Conservation (phyloP, 2,329 filamentous ascomycete species). For the Hysterium pulicare region DNA sequence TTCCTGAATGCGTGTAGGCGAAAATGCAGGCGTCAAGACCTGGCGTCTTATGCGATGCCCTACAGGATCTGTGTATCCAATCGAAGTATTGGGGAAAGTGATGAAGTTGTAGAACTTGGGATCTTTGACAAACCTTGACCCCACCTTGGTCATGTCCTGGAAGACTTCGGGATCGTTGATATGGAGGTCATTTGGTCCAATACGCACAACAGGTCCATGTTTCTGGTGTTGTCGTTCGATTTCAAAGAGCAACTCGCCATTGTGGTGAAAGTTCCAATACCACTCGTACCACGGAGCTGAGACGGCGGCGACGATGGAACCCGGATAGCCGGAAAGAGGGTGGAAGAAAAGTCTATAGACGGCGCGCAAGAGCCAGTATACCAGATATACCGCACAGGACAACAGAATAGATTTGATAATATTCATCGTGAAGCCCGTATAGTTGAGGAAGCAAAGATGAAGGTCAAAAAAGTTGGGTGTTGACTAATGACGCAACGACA, state of each 20-base stretch:
- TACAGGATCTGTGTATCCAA: constrained; percentile 9
- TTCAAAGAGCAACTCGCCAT: constrained; percentile 10
- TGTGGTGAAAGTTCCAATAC: constrained; percentile 12
- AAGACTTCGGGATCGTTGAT: constrained; percentile 19
- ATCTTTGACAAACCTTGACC: constrained; percentile 12
- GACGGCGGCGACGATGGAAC: constrained; percentile 11
- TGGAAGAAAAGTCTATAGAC: no score
- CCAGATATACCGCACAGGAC: no score
- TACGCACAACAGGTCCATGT: constrained; percentile 16
- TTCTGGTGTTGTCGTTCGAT: constrained; percentile 9
- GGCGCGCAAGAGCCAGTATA: no score
- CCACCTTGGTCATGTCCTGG: constrained; percentile 10
- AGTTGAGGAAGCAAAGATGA: no score
- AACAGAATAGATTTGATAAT: no score
- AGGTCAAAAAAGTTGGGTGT: no score
- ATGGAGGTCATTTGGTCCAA: constrained; percentile 19
- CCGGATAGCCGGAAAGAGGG: constrained; percentile 10
- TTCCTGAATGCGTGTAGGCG: constrained; percentile 8
- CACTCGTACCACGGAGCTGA: constrained; percentile 8
- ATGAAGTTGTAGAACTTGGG: constrained; percentile 13
- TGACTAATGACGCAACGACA: no score
- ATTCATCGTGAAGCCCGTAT: no score
- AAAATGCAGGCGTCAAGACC: constrained; percentile 13
- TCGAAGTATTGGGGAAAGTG: constrained; percentile 8
- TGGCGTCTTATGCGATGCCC: constrained; percentile 9